Evolutionary conservation across 257 asterid genomes (phyloP), one percentile per base, ranked within the genome.

Genomic region (Linaria vulgaris): DNA sequence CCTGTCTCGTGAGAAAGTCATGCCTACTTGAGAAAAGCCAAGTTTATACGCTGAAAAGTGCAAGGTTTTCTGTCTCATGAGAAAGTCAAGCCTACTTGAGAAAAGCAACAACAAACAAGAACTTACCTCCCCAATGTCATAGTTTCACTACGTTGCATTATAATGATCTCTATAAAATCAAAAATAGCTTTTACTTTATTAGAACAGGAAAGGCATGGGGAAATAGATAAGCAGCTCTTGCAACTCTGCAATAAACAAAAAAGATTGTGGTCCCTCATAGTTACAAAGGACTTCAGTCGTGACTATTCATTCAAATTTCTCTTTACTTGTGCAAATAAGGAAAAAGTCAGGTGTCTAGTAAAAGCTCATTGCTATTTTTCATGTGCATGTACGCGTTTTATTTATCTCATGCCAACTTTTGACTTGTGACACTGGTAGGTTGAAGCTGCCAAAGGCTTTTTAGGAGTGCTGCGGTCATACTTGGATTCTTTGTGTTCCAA

Each of bases 381-480:
- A 50, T 48, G 49, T 47, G 22, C 22, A 17, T 44, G 38, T 49
- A 39, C 19, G 14, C 17, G 59, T 39, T 43, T 39, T 43, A 9
- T 62, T 31, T 17, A 13, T 56, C 57, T 61, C 34, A 47, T 64
- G 48, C 59, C n/a, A 48, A 56, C 64, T 52, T 68, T 69, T 61
- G 45, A 61, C 50, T 67, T 69, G 48, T 54, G 5, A 64, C 64
- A 50, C 45, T 58, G 57, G 73, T 63, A 90, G 99, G 88, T 77
- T 58, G 97, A 94, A 81, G 99, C 96, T 76, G 96, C 96, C 73
- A 86, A 81, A 79, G 91, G 85, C 63, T 90, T 94, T 70, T 80
- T 94, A 16, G 76, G 74, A 56, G 87, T 74, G 56, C 62, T 94
- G 63, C 74, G 97, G 68, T 48, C 90, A 43, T 90, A 94, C 83